Percentiles rank a stretch among this genome's conserved stretches.
Conservation (phyloP, 208 protist genomes). For the Leishmania major region DNA sequence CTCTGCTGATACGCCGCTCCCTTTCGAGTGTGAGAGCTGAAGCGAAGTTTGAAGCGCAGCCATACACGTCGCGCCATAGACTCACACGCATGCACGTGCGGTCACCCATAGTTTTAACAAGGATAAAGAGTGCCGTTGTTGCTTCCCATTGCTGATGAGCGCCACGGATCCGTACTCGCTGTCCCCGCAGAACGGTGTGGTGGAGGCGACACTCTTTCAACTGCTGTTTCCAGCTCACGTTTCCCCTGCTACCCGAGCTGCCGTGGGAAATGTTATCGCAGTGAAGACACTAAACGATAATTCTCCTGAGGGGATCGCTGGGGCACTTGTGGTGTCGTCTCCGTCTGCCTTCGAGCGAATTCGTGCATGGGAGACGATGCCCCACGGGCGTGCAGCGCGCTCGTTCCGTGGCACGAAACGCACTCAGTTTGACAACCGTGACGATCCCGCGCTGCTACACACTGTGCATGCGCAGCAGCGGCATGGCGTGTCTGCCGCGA, state of each 20-base stretch:
- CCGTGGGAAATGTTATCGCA: background rate
- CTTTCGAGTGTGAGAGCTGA: background rate
- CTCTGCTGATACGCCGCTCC: too few relatives aligned
- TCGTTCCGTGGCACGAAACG: background rate
- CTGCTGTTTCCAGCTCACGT: background rate
- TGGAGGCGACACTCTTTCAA: conserved; percentile 13
- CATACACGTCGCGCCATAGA: background rate
- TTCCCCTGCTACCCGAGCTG: background rate
- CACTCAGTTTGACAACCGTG: background rate
- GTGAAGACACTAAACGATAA: background rate
- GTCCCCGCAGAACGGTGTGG: background rate
- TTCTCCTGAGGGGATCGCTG: background rate
- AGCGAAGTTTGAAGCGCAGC: background rate
- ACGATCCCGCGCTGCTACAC: background rate
- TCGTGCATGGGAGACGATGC: conserved; percentile 14
- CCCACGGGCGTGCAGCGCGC: background rate
- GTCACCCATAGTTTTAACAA: background rate
- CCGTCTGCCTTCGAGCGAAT: conserved; percentile 22
- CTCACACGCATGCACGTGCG: background rate
- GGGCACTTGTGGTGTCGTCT: conserved; percentile 5
- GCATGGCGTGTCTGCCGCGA: background rate
- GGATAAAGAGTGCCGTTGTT: background rate
- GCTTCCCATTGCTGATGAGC: conserved; percentile 1
- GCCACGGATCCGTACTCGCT: conserved; percentile 5
- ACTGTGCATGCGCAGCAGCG: background rate